Evolutionary conservation across 2,329 filamentous ascomycete species (phyloP).

Genomic region (Chrysoporthe deuterocubensis): DNA sequence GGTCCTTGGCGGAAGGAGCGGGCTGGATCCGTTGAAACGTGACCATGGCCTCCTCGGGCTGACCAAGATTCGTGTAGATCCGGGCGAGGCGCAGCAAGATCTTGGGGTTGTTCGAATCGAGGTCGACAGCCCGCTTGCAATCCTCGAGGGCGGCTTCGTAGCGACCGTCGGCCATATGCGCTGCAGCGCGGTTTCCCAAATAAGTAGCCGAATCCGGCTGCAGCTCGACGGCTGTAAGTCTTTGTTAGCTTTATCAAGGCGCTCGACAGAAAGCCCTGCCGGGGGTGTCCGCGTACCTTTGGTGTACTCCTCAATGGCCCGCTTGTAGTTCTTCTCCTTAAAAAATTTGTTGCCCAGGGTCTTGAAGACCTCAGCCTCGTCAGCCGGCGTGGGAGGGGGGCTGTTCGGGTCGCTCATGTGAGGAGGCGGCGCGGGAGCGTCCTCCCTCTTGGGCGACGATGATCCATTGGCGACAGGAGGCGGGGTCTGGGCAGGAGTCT

Average conservation of each 20-base stretch:
- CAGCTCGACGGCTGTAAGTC: conserved; percentile 76
- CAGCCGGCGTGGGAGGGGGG: conserved; percentile 57
- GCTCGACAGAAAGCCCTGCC: conserved; percentile 21
- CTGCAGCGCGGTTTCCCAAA: conserved; percentile 91
- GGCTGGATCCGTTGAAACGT: conserved; percentile 82
- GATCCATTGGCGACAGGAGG: conserved; percentile 57
- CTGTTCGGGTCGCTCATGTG: conserved; percentile 69
- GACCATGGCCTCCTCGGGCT: conserved; percentile 82
- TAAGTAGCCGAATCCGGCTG: conserved; percentile 87
- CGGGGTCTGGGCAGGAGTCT: conserved; percentile 39
- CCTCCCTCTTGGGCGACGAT: conserved; percentile 48
- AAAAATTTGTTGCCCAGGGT: conserved; percentile 94
- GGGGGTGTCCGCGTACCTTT: conserved; percentile 68
- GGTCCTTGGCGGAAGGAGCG: conserved; percentile 82
- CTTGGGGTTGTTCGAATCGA: conserved; percentile 87
- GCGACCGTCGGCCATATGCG: conserved; percentile 85
- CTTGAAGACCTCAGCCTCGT: conserved; percentile 92
- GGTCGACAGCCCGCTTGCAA: conserved; percentile 77
- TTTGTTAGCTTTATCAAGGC: conserved; percentile 20
- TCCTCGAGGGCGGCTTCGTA: conserved; percentile 84
- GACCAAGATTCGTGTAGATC: conserved; percentile 85
- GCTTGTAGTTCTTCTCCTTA: conserved; percentile 88
- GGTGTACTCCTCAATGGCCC: conserved; percentile 90
- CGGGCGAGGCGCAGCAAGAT: conserved; percentile 85
- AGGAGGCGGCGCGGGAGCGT: conserved; percentile 70